Conservation (phyloP, 2,329 filamentous ascomycete genomes). For the Monosporascus sp. region DNA sequence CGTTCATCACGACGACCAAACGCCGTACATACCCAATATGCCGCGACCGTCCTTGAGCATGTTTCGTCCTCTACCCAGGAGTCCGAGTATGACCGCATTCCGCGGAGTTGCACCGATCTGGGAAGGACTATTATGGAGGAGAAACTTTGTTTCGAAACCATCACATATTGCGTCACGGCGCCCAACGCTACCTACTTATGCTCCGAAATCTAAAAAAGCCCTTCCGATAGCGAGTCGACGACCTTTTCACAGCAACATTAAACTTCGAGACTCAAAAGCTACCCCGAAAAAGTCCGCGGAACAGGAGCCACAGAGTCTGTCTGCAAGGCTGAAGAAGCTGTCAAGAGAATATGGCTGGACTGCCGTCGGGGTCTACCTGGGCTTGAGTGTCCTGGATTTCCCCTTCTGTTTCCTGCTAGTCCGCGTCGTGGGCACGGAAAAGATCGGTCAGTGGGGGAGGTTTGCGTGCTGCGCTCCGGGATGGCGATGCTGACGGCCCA, state of each 20-base stretch:
- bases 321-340: slow-evolving; percentile 72
- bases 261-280: slow-evolving; percentile 19
- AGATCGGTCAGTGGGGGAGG: slow-evolving; percentile 59
- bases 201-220: slow-evolving; percentile 7
- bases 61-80: neutral
- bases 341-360: slow-evolving; percentile 93
- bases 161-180: slow-evolving; percentile 6
- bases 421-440: slow-evolving; percentile 73
- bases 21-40: neutral
- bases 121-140: neutral
- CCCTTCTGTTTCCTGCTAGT: slow-evolving; percentile 93
- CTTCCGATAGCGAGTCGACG: slow-evolving; percentile 14
- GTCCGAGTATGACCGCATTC: neutral
- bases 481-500: slow-evolving; percentile 6
- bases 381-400: slow-evolving; percentile 80
- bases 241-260: slow-evolving; percentile 20
- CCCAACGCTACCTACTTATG: slow-evolving; percentile 7
- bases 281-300: slow-evolving; percentile 10
- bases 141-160: slow-evolving; percentile 4
- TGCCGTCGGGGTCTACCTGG: slow-evolving; percentile 84
- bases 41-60: neutral
- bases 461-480: neutral
- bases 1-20: neutral
- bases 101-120: neutral
- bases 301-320: slow-evolving; percentile 43